Evolutionary conservation across 768 basidiomycete genomes (phyloP), one percentile per base, ranked within the genome.

Genomic region (Xerocomus spinulosus): DNA sequence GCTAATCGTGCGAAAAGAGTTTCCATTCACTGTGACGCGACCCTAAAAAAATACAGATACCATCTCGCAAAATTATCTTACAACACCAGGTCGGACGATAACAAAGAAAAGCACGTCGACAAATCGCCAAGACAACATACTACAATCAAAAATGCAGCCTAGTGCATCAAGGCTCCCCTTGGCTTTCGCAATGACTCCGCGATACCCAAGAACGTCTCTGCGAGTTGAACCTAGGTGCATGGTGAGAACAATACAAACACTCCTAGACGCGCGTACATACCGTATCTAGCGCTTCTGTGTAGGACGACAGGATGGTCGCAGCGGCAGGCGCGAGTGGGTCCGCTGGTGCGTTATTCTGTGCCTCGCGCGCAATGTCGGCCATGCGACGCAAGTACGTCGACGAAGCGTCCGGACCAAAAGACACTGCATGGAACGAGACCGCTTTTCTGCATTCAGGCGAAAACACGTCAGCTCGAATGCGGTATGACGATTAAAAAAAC

Each of bases 131-230:
- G 5, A 38, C 12, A 24, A n/a, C 23, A 24, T 15, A n/a, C 23
- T 15, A 20, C 15, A n/a, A 15, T 25, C 15, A 24, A 13, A 0
- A 38, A 4, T 17, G 9, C 36, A 28, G 9, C 18, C 62, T 54
- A 59, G 51, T 60, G 62, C 51, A 80, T 57, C 45, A 82, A 58
- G 17, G 73, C 69, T 1, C 76, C 81, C 54, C 81, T 65, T 4
- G 80, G 76, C 54, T 78, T 83, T 52, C 71, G 70, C 62, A 83
- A 58, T 1, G 81, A 80, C 44, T 80, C 77, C 0, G 80, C 79
- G 44, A 82, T 72, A 25, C 73, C 74, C 20, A 82, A 56, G 70
- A 83, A 82, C 3, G 81, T 76, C 54, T 81, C 70, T 1, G 80
- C 74, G 9, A 82, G 70, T 49, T 70, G 73, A 12, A 81, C 69